These are phyloP conservation scores for Daldinia grandis DNA, from an alignment of 495 filamentous ascomycete genomes.

Conservation along the genomic window DNA sequence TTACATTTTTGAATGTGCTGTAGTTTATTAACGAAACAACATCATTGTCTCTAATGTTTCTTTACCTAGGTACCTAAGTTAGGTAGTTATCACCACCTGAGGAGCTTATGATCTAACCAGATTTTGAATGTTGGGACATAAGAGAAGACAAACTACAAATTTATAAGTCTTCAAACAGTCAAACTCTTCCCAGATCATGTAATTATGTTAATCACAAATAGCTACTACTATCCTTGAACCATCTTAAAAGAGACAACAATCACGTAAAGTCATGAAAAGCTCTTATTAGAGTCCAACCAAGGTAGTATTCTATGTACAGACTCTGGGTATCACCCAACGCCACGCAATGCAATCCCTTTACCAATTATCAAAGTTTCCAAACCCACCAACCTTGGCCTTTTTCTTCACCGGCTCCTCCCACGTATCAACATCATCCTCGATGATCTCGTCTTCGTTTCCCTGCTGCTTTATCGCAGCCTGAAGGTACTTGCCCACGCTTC, in stretches of 20 bases:
- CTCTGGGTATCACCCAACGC: conserved; percentile 40
- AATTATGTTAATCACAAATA: too few relatives aligned
- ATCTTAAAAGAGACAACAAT: too few relatives aligned
- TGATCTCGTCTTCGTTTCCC: conserved; percentile 62
- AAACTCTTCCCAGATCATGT: too few relatives aligned
- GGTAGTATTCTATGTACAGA: background rate
- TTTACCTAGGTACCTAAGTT: too few relatives aligned
- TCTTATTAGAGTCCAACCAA: conserved; percentile 2
- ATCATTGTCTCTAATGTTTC: background rate
- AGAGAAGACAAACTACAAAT: too few relatives aligned
- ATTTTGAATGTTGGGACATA: too few relatives aligned
- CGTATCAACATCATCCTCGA: conserved; percentile 65
- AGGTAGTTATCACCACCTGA: background rate
- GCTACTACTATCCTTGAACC: too few relatives aligned
- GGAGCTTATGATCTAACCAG: background rate
- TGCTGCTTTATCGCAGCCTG: conserved; percentile 61
- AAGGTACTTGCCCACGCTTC: conserved; percentile 82
- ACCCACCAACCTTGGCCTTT: conserved; percentile 82
- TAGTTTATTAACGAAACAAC: background rate
- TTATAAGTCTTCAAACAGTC: too few relatives aligned
- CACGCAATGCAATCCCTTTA: conserved; percentile 48
- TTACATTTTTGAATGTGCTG: background rate
- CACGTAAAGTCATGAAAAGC: background rate
- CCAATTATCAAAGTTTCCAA: conserved; percentile 93
- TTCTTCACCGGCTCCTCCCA: conserved; percentile 77